Evolutionary conservation across 305 asterid genomes (phyloP).

Genomic region (Fraxinus dipetala): DNA sequence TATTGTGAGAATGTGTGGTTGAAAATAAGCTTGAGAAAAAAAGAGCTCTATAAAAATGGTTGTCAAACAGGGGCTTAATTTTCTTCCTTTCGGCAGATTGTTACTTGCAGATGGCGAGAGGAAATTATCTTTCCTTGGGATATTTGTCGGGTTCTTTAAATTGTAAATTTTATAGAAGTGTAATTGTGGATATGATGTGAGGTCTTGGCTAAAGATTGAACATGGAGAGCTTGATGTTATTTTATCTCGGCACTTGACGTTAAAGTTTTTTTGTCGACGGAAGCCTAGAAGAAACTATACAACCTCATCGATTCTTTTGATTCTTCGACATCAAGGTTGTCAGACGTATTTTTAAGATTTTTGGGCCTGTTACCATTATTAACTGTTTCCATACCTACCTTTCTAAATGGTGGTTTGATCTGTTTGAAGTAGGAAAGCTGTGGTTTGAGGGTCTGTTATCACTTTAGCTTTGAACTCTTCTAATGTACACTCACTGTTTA

Average conservation of each 20-base stretch:
- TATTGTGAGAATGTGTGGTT: no score
- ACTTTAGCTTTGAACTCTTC: not conserved
- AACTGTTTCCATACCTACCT: not conserved
- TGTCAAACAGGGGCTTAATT: no score
- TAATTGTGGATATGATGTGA: not conserved
- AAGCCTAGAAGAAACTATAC: not conserved
- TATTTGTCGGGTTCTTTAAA: not conserved
- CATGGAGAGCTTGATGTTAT: not conserved
- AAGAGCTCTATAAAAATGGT: no score
- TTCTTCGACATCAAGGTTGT: not conserved
- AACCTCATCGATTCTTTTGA: not conserved
- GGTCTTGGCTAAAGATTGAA: not conserved
- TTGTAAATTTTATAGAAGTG: not conserved
- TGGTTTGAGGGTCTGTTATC: not conserved
- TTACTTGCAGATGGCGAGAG: not conserved
- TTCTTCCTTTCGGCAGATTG: not conserved
- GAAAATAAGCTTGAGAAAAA: no score
- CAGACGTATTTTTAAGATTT: not conserved
- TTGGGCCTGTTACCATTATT: not conserved
- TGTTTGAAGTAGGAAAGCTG: conserved; percentile 2
- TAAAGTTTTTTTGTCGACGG: not conserved
- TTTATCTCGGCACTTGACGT: not conserved
- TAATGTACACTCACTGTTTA: not conserved
- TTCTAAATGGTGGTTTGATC: not conserved
- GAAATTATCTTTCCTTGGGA: not conserved